Conservation (phyloP, 2,329 filamentous ascomycete species). For the Fusarium sp. region DNA sequence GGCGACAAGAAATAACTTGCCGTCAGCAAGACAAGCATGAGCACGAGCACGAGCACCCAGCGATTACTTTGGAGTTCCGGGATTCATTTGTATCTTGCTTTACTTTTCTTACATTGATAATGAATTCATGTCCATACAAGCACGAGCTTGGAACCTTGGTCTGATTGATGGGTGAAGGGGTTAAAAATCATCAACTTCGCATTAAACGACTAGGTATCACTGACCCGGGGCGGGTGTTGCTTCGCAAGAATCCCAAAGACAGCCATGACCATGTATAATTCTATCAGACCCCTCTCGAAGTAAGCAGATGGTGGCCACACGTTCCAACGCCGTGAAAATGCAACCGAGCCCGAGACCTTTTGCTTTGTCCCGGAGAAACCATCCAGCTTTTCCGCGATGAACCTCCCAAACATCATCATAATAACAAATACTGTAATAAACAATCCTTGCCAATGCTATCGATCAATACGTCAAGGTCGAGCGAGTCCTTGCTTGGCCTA, state of each 20-base stretch:
- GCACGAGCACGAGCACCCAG: slow-evolving; percentile 10
- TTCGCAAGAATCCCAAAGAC: slow-evolving; percentile 40
- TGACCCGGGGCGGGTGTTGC: slow-evolving; percentile 37
- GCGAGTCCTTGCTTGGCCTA: slow-evolving; percentile 63
- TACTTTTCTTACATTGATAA: slow-evolving; percentile 1
- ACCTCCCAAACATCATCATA: slow-evolving; percentile 39
- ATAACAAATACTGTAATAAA: slow-evolving; percentile 34
- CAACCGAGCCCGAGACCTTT: slow-evolving; percentile 37
- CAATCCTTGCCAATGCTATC: slow-evolving; percentile 8
- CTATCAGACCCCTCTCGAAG: slow-evolving; percentile 38
- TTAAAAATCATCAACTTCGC: slow-evolving; percentile 38
- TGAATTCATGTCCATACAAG: slow-evolving; percentile 11
- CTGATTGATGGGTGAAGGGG: not conserved
- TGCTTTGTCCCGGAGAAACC: slow-evolving; percentile 31
- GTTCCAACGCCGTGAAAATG: slow-evolving; percentile 45
- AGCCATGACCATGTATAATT: slow-evolving; percentile 32
- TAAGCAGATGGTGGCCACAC: slow-evolving; percentile 41
- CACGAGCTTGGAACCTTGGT: not conserved
- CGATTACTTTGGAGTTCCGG: slow-evolving; percentile 23
- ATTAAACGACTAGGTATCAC: slow-evolving; percentile 45
- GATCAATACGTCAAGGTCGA: slow-evolving; percentile 47
- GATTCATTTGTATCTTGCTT: slow-evolving; percentile 1
- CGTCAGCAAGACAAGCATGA: slow-evolving; percentile 7
- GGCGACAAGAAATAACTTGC: slow-evolving; percentile 24
- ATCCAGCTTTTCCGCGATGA: slow-evolving; percentile 36